Conservation (phyloP, 2,329 filamentous ascomycete genomes). For the Trichoderma asperellum region DNA sequence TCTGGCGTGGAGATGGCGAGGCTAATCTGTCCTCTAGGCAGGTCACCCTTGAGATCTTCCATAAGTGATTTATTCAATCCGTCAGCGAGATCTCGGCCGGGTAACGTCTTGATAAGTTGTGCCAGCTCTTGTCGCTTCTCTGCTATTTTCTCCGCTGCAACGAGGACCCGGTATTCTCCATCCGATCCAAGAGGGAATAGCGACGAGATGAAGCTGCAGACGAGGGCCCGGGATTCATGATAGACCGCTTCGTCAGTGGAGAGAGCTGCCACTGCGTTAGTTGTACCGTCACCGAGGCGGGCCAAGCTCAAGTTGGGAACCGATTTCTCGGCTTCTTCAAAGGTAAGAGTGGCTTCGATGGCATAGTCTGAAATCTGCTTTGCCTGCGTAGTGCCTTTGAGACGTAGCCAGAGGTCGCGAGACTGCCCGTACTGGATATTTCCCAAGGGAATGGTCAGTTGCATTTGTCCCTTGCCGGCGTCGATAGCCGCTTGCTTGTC, state of each 20-base stretch:
- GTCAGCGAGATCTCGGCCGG: conserved; percentile 44
- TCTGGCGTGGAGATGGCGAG: conserved; percentile 48
- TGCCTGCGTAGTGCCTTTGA: conserved; percentile 32
- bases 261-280: conserved; percentile 35
- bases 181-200: conserved; percentile 45
- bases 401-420: conserved; percentile 56
- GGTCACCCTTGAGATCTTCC: conserved; percentile 51
- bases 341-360: conserved; percentile 41
- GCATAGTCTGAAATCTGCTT: neutral
- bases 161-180: conserved; percentile 27
- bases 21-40: conserved; percentile 54
- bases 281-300: conserved; percentile 30
- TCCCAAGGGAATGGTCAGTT: conserved; percentile 50
- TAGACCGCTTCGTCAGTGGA: conserved; percentile 49
- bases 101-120: conserved; percentile 41
- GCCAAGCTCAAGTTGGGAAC: neutral
- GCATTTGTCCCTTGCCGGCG: conserved; percentile 28
- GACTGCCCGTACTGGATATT: conserved; percentile 65
- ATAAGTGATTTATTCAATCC: conserved; percentile 51
- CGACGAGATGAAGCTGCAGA: conserved; percentile 55
- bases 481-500: conserved; percentile 39
- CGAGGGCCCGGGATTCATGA: conserved; percentile 54
- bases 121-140: conserved; percentile 38
- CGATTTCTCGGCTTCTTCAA: conserved; percentile 35
- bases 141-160: conserved; percentile 30